Evolutionary conservation across 805 yeast species (phyloP).

Genomic region (Metschnikowia noctiluminum): DNA sequence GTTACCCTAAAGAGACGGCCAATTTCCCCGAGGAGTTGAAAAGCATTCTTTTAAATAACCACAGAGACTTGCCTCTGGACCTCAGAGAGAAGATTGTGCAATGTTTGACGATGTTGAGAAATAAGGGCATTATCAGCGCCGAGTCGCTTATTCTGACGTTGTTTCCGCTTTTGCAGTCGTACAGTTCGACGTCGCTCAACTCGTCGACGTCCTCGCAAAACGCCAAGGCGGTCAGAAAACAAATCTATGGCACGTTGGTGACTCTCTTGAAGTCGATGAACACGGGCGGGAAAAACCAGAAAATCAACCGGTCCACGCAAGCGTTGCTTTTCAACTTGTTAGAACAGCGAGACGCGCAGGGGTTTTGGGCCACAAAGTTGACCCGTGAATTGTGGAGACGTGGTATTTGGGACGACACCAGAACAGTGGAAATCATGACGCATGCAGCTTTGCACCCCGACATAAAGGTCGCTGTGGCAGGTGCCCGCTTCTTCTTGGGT

Average conservation of each 20-base stretch:
- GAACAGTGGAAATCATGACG: conserved; percentile 97
- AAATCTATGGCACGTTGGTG: conserved; percentile 76
- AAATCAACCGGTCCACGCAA: conserved; percentile 84
- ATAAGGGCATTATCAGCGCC: conserved; percentile 73
- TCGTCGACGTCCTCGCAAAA: conserved; percentile 48
- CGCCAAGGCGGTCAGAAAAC: conserved; percentile 78
- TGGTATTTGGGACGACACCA: conserved; percentile 96
- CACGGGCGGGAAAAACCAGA: conserved; percentile 85
- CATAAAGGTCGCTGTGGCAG: conserved; percentile 82
- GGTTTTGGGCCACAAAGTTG: conserved; percentile 93
- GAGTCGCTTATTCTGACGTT: conserved; percentile 81
- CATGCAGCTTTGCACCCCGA: conserved; percentile 91
- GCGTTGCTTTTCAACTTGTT: conserved; percentile 84
- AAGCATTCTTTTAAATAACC: conserved; percentile 65
- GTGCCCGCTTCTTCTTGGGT: conserved; percentile 86
- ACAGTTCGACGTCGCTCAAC: conserved; percentile 39
- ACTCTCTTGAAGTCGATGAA: conserved; percentile 78
- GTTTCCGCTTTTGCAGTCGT: conserved; percentile 78
- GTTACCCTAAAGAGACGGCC: conserved; percentile 86
- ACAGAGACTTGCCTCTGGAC: conserved; percentile 77
- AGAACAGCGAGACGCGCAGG: conserved; percentile 73
- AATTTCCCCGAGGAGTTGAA: conserved; percentile 80
- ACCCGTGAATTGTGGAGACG: conserved; percentile 97
- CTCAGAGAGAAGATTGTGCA: conserved; percentile 89
- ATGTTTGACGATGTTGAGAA: conserved; percentile 84